Evolutionary conservation across 2,329 filamentous ascomycete species (phyloP), one percentile per base, ranked within the genome.

Genomic region (Pestalotiopsis sp.): DNA sequence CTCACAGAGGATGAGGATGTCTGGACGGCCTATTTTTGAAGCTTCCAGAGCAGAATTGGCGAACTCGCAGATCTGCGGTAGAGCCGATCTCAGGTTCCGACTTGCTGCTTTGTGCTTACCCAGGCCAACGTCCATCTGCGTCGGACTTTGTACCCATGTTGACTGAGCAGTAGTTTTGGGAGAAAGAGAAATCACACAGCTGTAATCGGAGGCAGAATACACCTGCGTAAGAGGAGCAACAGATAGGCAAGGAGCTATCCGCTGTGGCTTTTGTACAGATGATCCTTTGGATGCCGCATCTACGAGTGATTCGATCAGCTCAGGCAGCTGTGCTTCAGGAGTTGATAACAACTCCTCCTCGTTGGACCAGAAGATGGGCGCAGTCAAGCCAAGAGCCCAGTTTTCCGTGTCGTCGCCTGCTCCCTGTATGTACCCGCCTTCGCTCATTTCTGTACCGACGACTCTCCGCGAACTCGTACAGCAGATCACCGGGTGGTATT

Each of bases 321-420:
- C 82, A 0, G 85, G 84, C 0, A 89, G 78, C 2, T 94, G 88
- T 10, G 88, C 85, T 74, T 98, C 94, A 0, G 86, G 75, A 0
- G 90, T 86, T 0, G 78, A 78, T 22, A 97, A 81, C 11, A 98
- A 81, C 5, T 75, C 52, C 0, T 87, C 81, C 56, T 81, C 82
- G 72, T 97, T 84, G 2, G 79, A 79, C 96, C 96, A 99, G 80
- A 97, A 99, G 0, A 95, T 70, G 0, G 82, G 77, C 0, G 95
- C 89, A 0, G 92, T 96, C 17, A 98, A 85, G 0, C 93, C 94
- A 24, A 87, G 82, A 1, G 94, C 91, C 96, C 96, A 99, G 72
- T 93, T 93, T 82, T 99, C 96, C 13, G 92, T 93, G 77, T 99
- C 96, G 78, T 99, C 96, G 2, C 92, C 96, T 0, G 95, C 95